phyloP scores from a whole-genome alignment of 106 monocot species.

The Posidonia australis region DNA sequence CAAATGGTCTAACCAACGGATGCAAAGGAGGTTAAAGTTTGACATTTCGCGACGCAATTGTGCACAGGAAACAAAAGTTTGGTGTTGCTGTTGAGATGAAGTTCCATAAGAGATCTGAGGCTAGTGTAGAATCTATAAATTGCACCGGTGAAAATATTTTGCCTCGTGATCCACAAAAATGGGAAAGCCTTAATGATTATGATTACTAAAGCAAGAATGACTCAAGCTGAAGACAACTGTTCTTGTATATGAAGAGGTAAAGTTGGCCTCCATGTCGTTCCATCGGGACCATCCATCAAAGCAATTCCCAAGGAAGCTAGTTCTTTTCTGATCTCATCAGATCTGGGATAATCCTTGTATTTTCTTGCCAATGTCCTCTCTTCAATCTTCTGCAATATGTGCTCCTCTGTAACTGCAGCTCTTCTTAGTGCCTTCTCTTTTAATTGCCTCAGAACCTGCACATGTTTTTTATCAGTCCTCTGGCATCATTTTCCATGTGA shows the following conservation, averaged over 20 bases:
- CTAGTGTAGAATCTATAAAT: too few species aligned
- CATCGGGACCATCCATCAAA: conserved; percentile 72
- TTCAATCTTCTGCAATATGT: conserved; percentile 61
- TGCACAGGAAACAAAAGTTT: too few species aligned
- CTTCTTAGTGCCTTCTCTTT: conserved; percentile 69
- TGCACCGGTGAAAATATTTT: too few species aligned
- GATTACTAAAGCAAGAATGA: neutral
- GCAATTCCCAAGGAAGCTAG: conserved; percentile 60
- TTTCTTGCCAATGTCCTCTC: conserved; percentile 63
- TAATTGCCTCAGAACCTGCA: conserved; percentile 57
- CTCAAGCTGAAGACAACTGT: conserved; percentile 1
- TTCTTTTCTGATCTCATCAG: conserved; percentile 78
- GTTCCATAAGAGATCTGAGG: too few species aligned
- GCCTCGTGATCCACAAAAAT: too few species aligned
- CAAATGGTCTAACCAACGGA: too few species aligned
- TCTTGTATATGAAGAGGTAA: conserved; percentile 47
- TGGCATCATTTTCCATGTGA: neutral
- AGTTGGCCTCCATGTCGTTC: conserved; percentile 80
- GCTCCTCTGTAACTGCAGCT: conserved; percentile 54
- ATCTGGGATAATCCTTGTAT: conserved; percentile 51
- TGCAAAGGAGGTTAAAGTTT: too few species aligned
- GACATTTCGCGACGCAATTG: too few species aligned
- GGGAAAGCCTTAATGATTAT: neutral
- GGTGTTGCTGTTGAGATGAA: too few species aligned
- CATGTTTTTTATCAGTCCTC: neutral